These are phyloP conservation scores for Clonostachys sp. DNA, from an alignment of 2,329 filamentous ascomycete species.

Conservation along the genomic window DNA sequence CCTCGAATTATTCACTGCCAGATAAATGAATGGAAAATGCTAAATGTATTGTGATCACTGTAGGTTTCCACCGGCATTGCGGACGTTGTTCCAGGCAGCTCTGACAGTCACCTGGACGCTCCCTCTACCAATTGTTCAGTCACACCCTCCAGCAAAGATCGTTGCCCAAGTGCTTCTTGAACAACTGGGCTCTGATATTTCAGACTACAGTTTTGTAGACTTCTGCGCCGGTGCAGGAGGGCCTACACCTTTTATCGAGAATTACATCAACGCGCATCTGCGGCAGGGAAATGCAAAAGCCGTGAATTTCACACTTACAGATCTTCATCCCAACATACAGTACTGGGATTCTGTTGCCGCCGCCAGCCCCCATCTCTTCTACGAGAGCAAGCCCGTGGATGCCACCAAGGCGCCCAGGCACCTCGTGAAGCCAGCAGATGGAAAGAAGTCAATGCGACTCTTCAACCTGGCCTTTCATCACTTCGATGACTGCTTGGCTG, in stretches of 20 bases:
- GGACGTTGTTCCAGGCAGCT: constrained; percentile 59
- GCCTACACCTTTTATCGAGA: constrained; percentile 62
- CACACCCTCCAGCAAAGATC: constrained; percentile 50
- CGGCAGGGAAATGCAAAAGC: constrained; percentile 10
- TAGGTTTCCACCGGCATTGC: constrained; percentile 64
- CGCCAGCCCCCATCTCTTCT: constrained; percentile 51
- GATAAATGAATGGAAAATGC: background rate
- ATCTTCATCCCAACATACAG: constrained; percentile 58
- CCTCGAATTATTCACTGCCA: background rate
- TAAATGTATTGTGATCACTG: too few species aligned
- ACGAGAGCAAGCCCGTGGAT: constrained; percentile 58
- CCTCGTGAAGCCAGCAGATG: constrained; percentile 30
- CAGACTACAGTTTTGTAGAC: constrained; percentile 62
- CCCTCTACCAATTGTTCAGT: constrained; percentile 56
- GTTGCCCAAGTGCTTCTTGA: constrained; percentile 52
- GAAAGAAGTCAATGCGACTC: constrained; percentile 57
- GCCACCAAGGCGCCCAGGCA: constrained; percentile 53
- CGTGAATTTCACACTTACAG: constrained; percentile 59
- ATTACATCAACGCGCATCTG: constrained; percentile 46
- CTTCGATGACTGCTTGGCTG: constrained; percentile 61
- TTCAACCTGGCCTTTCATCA: constrained; percentile 77
- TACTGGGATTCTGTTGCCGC: constrained; percentile 54
- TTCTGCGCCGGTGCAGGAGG: constrained; percentile 74
- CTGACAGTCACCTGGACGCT: constrained; percentile 61
- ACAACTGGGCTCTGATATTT: constrained; percentile 39